These are phyloP conservation scores for Melampsora larici-populina DNA, from an alignment of 1,284 basidiomycete genomes.

Conservation along the genomic window DNA sequence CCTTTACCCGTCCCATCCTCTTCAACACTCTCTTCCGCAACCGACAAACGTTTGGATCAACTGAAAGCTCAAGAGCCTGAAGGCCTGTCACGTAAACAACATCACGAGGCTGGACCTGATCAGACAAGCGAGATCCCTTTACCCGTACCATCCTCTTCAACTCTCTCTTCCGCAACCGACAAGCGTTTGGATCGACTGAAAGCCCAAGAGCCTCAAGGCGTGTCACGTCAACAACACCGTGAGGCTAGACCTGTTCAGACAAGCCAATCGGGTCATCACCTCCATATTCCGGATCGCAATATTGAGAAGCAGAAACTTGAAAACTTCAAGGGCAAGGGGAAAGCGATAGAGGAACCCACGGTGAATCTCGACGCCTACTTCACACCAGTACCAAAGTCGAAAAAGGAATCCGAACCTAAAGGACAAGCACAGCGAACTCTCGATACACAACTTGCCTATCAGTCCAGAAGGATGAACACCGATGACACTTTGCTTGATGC, in stretches of 20 bases:
- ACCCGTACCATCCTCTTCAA: no score
- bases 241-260: no score
- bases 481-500: background rate
- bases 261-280: background rate
- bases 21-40: background rate
- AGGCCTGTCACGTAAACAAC: background rate
- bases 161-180: background rate
- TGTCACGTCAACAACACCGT: background rate
- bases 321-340: background rate
- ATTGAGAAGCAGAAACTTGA: background rate
- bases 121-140: background rate
- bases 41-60: background rate
- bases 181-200: background rate
- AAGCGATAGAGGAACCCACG: background rate
- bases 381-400: background rate
- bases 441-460: background rate
- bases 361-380: background rate
- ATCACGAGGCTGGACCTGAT: background rate
- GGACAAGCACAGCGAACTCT: background rate
- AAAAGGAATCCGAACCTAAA: background rate
- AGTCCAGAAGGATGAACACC: background rate
- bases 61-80: conserved; percentile 3
- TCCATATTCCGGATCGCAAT: background rate
- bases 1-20: background rate
- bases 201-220: background rate